These are phyloP conservation scores for Stevia rebaudiana DNA, from an alignment of 140 eudicot genomes.

Conservation along the genomic window DNA sequence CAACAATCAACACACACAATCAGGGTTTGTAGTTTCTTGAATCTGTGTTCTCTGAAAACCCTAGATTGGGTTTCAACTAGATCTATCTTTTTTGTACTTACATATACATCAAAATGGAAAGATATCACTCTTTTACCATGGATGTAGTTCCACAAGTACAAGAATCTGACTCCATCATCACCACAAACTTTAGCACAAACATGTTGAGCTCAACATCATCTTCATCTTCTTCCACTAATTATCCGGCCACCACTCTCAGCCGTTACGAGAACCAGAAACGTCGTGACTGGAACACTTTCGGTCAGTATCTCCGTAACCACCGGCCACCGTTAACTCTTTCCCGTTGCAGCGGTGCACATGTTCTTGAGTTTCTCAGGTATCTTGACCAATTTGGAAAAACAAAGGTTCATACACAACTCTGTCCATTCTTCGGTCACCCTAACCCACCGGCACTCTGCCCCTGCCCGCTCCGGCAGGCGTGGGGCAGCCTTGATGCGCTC, in stretches of 20 bases:
- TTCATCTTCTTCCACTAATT: slow-evolving; percentile 19
- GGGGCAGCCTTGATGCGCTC: slow-evolving; percentile 73
- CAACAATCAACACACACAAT: background rate
- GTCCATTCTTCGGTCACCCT: slow-evolving; percentile 57
- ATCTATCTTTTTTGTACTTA: slow-evolving; percentile 18
- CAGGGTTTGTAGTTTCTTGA: slow-evolving; percentile 23
- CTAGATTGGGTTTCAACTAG: background rate
- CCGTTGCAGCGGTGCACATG: slow-evolving; percentile 54
- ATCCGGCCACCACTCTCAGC: slow-evolving; percentile 43
- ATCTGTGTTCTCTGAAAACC: background rate
- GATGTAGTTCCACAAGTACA: slow-evolving; percentile 25
- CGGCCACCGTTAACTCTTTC: slow-evolving; percentile 47
- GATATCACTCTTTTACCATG: slow-evolving; percentile 34
- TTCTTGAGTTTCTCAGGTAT: slow-evolving; percentile 49
- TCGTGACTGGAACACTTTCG: slow-evolving; percentile 65
- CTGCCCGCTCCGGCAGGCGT: slow-evolving; percentile 57
- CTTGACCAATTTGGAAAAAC: slow-evolving; percentile 65
- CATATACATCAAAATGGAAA: slow-evolving; percentile 29
- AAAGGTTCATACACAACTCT: slow-evolving; percentile 47
- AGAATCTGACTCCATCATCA: slow-evolving; percentile 29
- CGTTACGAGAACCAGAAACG: slow-evolving; percentile 61
- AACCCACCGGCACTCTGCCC: slow-evolving; percentile 63
- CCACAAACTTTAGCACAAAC: slow-evolving; percentile 22
- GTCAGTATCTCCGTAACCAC: slow-evolving; percentile 58
- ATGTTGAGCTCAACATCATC: slow-evolving; percentile 26